phyloP scores from a whole-genome alignment of 352 stramenopile species.

The Plasmopara muralis region DNA sequence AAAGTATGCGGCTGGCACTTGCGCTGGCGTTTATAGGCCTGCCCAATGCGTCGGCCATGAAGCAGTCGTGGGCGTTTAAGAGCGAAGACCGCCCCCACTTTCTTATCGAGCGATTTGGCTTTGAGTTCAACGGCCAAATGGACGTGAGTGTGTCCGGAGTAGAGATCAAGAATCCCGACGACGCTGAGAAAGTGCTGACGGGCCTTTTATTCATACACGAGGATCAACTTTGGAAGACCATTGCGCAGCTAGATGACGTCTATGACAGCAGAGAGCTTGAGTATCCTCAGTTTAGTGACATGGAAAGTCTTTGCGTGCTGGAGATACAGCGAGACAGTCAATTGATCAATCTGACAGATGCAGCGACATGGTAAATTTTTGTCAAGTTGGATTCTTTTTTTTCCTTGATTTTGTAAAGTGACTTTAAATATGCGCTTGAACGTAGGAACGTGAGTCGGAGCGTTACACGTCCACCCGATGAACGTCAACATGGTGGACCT shows the following conservation, averaged over 20 bases:
- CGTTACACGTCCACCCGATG: constrained; percentile 17
- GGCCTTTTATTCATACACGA: constrained; percentile 68
- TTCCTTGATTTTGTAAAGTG: not conserved
- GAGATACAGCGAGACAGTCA: constrained; percentile 39
- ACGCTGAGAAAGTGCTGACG: constrained; percentile 18
- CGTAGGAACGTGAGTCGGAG: constrained; percentile 43
- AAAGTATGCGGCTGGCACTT: constrained; percentile 1
- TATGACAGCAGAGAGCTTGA: constrained; percentile 15
- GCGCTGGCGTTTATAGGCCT: constrained; percentile 7
- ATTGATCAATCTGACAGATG: constrained; percentile 59
- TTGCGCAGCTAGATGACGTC: constrained; percentile 38
- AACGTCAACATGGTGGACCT: constrained; percentile 14
- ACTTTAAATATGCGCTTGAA: not conserved
- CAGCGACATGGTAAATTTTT: constrained; percentile 31
- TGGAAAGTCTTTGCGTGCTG: constrained; percentile 37
- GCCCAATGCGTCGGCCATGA: constrained; percentile 31
- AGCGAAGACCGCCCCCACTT: constrained; percentile 73
- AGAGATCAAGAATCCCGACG: constrained; percentile 3
- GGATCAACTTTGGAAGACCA: constrained; percentile 48
- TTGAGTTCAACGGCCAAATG: constrained; percentile 54
- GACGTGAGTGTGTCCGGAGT: constrained; percentile 69
- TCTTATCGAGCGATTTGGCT: constrained; percentile 88
- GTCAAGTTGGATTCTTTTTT: not conserved
- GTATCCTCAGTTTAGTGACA: not conserved
- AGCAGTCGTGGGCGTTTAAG: constrained; percentile 71